Base-by-base conservation (phyloP, 441 rosid species). In the Pelargonium citronellum region DNA sequence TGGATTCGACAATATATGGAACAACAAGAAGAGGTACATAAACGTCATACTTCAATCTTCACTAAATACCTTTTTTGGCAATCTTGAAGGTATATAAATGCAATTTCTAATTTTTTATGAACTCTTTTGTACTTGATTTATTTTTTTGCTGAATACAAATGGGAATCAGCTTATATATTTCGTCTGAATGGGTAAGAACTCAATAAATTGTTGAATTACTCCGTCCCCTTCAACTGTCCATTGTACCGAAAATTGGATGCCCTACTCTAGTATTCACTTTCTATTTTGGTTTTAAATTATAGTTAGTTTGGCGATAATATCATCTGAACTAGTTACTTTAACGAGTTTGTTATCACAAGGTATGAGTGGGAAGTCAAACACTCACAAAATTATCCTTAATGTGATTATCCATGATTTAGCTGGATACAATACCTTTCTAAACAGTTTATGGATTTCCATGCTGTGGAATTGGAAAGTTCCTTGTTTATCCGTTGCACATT, bases 1-100 rank as follows among this genome's bases (percentile, higher is more conserved):
- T 94, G 97, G 97, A 94, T 89, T 69, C 82, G 89, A 73, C 91
- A 84, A 77, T 91, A 91, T 80, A 74, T 94, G 90, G 80, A 78
- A 76, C 92, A 87, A 61, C 88, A 88, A 64, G 97, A 91, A 79
- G 97, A 91, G 91, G 97, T 89, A 77, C 30, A 9, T 61, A 0
- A 67, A 63, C 7, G 58, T 41, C n/a, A 39, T 11, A n/a, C 49
- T 69, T 75, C 34, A 16, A 4, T 41, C 13, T 24, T 20, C 30
- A 58, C 30, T 17, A 20, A 20, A 19, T 58, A 58, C 3, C 9
- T 1, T 58, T 58, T 57, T 19, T 6, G 20, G 63, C 30, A 58
- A 58, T 20, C 11, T 58, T 58, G 34, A 58, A 58, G 27, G 30
- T 39, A 19, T 19, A 10, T 58, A 20, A 58, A 20, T 58, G 34